phyloP scores from a whole-genome alignment of 2,329 filamentous ascomycete genomes.

The Dactylonectria macrodidyma region DNA sequence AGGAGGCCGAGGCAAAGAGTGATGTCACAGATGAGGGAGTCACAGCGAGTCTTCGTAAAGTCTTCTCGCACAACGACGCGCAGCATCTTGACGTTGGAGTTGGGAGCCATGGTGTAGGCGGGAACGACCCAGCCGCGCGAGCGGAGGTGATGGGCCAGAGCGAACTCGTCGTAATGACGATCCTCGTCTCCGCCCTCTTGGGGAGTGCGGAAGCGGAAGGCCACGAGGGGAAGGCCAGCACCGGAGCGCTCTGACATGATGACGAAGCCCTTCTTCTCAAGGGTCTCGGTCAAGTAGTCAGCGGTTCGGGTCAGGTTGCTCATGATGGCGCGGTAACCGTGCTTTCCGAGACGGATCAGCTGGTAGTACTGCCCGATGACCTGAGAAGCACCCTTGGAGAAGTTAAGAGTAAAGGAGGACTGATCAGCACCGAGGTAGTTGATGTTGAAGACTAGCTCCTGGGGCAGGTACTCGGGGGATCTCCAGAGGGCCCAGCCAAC shows the following conservation, averaged over 20 bases:
- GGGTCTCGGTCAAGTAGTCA: conserved; percentile 84
- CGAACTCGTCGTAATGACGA: conserved; percentile 80
- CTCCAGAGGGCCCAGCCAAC: conserved; percentile 97
- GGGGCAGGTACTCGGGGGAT: conserved; percentile 83
- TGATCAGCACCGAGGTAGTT: conserved; percentile 98
- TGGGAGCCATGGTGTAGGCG: conserved; percentile 96
- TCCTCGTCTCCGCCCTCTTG: conserved; percentile 66
- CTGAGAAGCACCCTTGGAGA: conserved; percentile 94
- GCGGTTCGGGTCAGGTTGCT: conserved; percentile 90
- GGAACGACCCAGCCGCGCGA: conserved; percentile 94
- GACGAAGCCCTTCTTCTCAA: conserved; percentile 84
- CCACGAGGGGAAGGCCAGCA: conserved; percentile 87
- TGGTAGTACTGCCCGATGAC: conserved; percentile 99
- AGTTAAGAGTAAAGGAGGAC: conserved; percentile 96
- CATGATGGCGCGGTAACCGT: conserved; percentile 95
- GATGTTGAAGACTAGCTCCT: conserved; percentile 98
- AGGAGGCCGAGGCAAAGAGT: conserved; percentile 82
- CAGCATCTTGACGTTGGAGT: conserved; percentile 91
- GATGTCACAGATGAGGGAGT: conserved; percentile 83
- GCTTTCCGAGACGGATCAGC: conserved; percentile 93
- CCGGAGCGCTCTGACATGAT: conserved; percentile 89
- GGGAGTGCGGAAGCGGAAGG: conserved; percentile 80
- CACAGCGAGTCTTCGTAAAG: conserved; percentile 86
- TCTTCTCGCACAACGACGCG: conserved; percentile 94
- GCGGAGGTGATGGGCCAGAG: conserved; percentile 87